Base-by-base conservation (phyloP, 441 rosid genomes). In the Breynia disticha region DNA sequence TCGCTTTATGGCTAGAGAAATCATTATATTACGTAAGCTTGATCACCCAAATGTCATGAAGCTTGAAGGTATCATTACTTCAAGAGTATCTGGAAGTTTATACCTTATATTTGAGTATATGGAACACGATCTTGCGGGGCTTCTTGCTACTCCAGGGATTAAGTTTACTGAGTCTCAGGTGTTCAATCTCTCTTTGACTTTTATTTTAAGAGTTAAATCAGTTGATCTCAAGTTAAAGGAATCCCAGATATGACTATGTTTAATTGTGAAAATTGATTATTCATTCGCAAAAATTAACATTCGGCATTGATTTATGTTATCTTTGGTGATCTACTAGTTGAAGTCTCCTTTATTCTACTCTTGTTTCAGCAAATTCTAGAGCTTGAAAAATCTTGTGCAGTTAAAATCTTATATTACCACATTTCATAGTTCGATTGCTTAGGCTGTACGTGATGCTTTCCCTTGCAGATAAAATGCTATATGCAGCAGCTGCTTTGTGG, bases 1-100 rank as follows among this genome's bases (percentile, higher is more conserved):
- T 57, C 80, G 79, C 16, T 79, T 79, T 61, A 79, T 79, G 85
- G 85, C 85, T 3, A 77, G 85, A 72, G 85, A 79, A 71, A 77
- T 79, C 59, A 51, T 70, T 32, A 71, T 79, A 48, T 54, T 79
- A 53, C 67, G 80, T 5, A 79, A 69, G 62, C 82, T 79, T 52
- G 78, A 79, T 64, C 85, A 79, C 62, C 78, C 78, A 16, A 79
- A 79, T 70, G 73, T 79, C 42, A 79, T 79, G 82, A 79, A 76
- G 65, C 78, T 79, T 41, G 82, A 77, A 55, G 82, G 82, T 55
- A 54, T 79, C 46, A 79, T 79, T 19, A 71, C 82, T 21, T 77
- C 82, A 11, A 75, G 70, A 57, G 60, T 68, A 54, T 79, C 85
- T 43, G 75, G 80, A 48, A 77, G 80, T 71, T 60, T 79, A 16